Evolutionary conservation across 1,284 basidiomycete species (phyloP).

Genomic region (Tetrapyrgos nigripes): DNA sequence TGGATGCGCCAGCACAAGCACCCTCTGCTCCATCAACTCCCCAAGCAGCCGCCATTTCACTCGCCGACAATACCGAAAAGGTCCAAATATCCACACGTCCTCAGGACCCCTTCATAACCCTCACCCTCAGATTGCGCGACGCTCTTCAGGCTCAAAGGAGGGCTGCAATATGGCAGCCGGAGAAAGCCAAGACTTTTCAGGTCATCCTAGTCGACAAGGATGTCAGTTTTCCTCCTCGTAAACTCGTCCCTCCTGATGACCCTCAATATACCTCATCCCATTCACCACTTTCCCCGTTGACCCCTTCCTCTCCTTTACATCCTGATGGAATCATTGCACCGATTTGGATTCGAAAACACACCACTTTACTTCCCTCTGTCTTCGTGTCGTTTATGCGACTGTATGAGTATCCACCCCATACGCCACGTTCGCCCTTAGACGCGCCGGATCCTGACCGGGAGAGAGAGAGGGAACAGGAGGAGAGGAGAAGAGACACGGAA

Average conservation of each 20-base stretch:
- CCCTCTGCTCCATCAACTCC: conserved; percentile 22
- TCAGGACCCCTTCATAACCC: conserved; percentile 64
- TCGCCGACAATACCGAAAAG: conserved; percentile 22
- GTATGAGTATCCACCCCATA: conserved; percentile 63
- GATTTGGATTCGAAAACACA: conserved; percentile 97
- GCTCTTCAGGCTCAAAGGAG: conserved; percentile 67
- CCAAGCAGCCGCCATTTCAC: conserved; percentile 22
- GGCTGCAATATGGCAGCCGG: conserved; percentile 66
- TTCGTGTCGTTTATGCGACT: conserved; percentile 91
- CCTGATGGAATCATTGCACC: conserved; percentile 97
- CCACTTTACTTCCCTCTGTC: conserved; percentile 88
- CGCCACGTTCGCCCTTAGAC: conserved; percentile 58
- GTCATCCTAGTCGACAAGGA: conserved; percentile 84
- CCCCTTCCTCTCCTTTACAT: conserved; percentile 85
- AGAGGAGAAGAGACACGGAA: conserved; percentile 75
- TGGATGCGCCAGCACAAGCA: conserved; percentile 45
- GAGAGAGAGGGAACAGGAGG: conserved; percentile 66
- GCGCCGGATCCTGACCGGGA: conserved; percentile 57
- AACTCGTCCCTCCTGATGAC: conserved; percentile 67
- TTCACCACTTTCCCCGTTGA: conserved; percentile 91
- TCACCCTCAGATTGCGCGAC: conserved; percentile 65
- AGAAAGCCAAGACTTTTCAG: conserved; percentile 79
- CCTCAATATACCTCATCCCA: conserved; percentile 62
- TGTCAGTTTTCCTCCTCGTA: conserved; percentile 87
- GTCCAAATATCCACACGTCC: conserved; percentile 34